Base-by-base conservation (phyloP, 257 asterid genomes). In the Fraxinus anomala region DNA sequence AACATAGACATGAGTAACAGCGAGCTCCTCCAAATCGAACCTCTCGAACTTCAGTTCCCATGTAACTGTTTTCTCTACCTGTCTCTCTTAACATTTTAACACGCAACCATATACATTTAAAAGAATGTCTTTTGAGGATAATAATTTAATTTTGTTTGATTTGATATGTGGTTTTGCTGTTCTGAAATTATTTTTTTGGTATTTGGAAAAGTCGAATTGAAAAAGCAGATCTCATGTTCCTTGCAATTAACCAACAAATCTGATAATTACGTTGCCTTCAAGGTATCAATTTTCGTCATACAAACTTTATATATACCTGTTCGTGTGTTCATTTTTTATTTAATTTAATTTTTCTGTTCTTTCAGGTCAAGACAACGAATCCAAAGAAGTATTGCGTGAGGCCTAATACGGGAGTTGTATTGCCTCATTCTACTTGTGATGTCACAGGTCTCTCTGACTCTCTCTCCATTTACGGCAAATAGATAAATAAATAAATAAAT, bases 141-240 rank as follows among this genome's bases (percentile, higher is more conserved):
- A 44, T 75, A 8, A 68, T 54, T 79, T 77, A 49, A 49, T 84
- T 77, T 3, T 75, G 23, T 67, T 79, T 6, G 34, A 33, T 68
- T 47, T 54, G 91, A 89, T 88, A 86, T 78, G 82, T 19, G 76
- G 49, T 70, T 77, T 69, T 33, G 80, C 21, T 42, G 40, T 75
- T 31, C 9, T 72, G 34, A 28, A 37, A 63, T 36, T 78, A 56
- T 77, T 70, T 40, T 87, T 87, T 47, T 37, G 30, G 24, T 36
- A 42, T 34, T 69, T 66, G 65, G 77, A 39, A n/a, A 47, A 87
- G 97, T 92, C 65, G 96, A 91, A 86, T 85, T 91, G 92, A 91
- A 87, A 90, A 91, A 89, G 90, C 97, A 91, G 93, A 92, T 92
- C 92, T 79, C 92, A 67, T 91, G 97, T 82, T 86, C 95, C 74